Evolutionary conservation across 2,329 filamentous ascomycete genomes (phyloP), one percentile per base, ranked within the genome.

Genomic region (Lachnellula occidentalis): DNA sequence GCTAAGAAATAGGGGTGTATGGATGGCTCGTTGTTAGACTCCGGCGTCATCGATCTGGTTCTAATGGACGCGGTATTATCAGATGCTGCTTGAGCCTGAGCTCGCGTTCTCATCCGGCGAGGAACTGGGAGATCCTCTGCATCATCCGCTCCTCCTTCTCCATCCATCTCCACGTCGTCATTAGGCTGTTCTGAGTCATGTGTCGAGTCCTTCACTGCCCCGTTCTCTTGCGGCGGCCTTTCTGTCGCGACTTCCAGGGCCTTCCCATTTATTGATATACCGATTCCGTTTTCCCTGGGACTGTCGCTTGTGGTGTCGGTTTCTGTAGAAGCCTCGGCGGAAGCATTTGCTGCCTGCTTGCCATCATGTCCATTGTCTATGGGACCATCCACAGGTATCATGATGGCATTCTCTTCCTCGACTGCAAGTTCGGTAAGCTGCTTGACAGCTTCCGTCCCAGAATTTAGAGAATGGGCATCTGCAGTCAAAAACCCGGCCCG

Each of bases 1-100:
- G 86, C 80, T 43, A 83, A 70, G 70, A 90, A 95, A 64, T 90
- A 81, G 3, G 88, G 87, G 67, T 92, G 87, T 55, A 92, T 80
- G 27, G 79, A 79, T n/a, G 76, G 74, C 4, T 78, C 74, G 14
- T 76, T 73, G 19, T 70, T 68, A 5, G 73, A 71, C 41, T 77
- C 75, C 15, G 77, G 77, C 24, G 73, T 67, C 24, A 58, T 53
- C n/a, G 67, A 69, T 49, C 57, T 70, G 60, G 50, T 66, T 60
- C 56, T 67, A 65, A 55, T 69, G 60, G 64, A 59, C 12, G 63
- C 57, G 48, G 68, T 53, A 62, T 71, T 61, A 59, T 68, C 68
- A 22, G 68, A 71, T 34, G 69, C 69, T 45, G 73, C 75, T 58
- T 78, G 74, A 37, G 78, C 77, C 61, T 77, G 74, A 19, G 76